Evolutionary conservation across 2,329 filamentous ascomycete species (phyloP).

Genomic region (Arthrinium phaeospermum): DNA sequence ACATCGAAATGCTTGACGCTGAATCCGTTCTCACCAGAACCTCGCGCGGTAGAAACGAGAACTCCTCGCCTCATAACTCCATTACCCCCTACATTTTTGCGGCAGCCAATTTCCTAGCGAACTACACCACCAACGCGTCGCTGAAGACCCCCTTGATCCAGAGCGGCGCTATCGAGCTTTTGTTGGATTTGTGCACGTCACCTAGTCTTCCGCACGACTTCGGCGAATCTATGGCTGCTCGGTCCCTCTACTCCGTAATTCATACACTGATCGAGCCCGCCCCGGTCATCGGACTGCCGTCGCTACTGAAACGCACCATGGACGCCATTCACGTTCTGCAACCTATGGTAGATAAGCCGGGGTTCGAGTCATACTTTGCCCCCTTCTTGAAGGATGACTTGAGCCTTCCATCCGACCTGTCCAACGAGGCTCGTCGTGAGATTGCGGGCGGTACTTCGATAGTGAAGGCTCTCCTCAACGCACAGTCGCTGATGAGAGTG

Average conservation of each 20-base stretch:
- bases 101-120: constrained; percentile 73
- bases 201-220: constrained; percentile 80
- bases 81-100: constrained; percentile 77
- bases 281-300: constrained; percentile 80
- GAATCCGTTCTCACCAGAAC: constrained; percentile 34
- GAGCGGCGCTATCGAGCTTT: constrained; percentile 78
- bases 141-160: constrained; percentile 79
- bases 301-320: constrained; percentile 77
- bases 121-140: constrained; percentile 76
- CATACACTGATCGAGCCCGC: constrained; percentile 81
- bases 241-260: constrained; percentile 75
- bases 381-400: constrained; percentile 60
- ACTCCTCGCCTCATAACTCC: constrained; percentile 37
- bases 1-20: constrained; percentile 72
- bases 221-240: constrained; percentile 69
- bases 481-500: constrained; percentile 77
- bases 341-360: constrained; percentile 63
- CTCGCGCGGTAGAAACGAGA: constrained; percentile 26
- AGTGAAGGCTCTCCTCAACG: constrained; percentile 77
- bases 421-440: constrained; percentile 45
- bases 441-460: constrained; percentile 73
- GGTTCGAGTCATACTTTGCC: constrained; percentile 71
- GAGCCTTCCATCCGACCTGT: constrained; percentile 37
- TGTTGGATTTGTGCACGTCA: constrained; percentile 83
- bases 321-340: constrained; percentile 70